Base-by-base conservation (phyloP, 257 asterid species). In the Eucommia ulmoides region DNA sequence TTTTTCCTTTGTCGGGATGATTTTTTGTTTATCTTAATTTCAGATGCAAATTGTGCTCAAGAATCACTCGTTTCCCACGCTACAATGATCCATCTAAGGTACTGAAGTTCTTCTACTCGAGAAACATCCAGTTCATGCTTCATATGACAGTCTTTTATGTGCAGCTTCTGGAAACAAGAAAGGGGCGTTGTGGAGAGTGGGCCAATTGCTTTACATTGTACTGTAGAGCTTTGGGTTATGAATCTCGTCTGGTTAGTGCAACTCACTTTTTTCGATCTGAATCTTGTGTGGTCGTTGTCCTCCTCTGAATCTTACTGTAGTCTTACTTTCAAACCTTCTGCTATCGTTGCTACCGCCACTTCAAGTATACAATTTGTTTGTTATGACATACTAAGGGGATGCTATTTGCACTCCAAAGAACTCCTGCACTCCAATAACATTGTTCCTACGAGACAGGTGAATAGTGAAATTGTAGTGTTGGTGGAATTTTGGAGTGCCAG, bases 131-230 rank as follows among this genome's bases (percentile, higher is more conserved):
- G n/a, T n/a, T n/a, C n/a, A n/a, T n/a, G n/a, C n/a, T n/a, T n/a
- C n/a, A n/a, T n/a, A n/a, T n/a, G n/a, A n/a, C n/a, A n/a, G n/a
- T 29, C 12, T 29, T 12, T 12, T 29, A 29, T 29, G 1, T 67
- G 72, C 93, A 89, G 97, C 96, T 89, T 58, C 66, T 89, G 50
- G 91, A 85, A 72, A 89, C 96, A 48, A 82, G 91, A 70, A 80
- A 67, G 65, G 97, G 97, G 33, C 89, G 97, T 33, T 89, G 96
- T 18, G 97, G 97, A 62, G 97, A 89, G 78, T 89, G 96, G 96
- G 97, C 96, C 58, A 89, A 89, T 70, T 89, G 97, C 73, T 89
- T 89, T 74, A 89, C 96, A 25, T 74, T 89, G 59, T 89, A 84
- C 59, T 89, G 97, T 59, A 81, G 94, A 61, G 85, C 96, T 56